Evolutionary conservation across 176 grass and related monocot species (phyloP), one percentile per base, ranked within the genome.

Genomic region (Elymus sibiricus): DNA sequence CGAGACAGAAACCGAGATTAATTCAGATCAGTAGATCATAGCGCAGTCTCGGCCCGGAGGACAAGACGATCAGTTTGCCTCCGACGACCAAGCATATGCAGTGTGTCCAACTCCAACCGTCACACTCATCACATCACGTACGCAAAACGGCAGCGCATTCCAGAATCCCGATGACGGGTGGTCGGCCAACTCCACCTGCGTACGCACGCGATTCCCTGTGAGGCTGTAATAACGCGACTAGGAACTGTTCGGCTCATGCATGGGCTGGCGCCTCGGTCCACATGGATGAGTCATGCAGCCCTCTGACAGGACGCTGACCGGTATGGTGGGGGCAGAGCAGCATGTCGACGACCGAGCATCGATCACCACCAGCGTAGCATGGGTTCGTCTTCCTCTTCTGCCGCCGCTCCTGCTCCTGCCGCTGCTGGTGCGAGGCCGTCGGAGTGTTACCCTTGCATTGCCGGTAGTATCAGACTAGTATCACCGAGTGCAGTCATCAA

Each of bases 371-470:
- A 46, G 53, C 53, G 16, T 78, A 28, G 40, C 68, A 7, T 38
- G 40, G 28, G 64, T 73, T 58, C 60, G 55, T 42, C 35, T 46
- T 76, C 80, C 6, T 72, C 69, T 7, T 24, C 86, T 82, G 17
- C 31, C 47, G 47, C 15, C 78, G 64, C 22, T 78, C 2, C 12
- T 82, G 32, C 53, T 77, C 14, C 22, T 53, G 37, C 37, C 7
- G 37, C 7, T 11, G n/a, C 42, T 16, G 42, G 24, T 37, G 86
- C 79, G 31, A 71, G 86, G 80, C 44, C 7, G 74, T 78, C 78
- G 73, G 73, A 44, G 42, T 3, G 42, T 39, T 43, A 43, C 11
- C 42, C 42, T 43, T 11, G 11, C 42, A 46, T 11, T 46, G 16
- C 47, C 47, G 47, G 35, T 37, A 37, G 14, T 6, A 51, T 51